Evolutionary conservation across 2,329 filamentous ascomycete species (phyloP).

Genomic region (Aspergillus pseudonomiae): DNA sequence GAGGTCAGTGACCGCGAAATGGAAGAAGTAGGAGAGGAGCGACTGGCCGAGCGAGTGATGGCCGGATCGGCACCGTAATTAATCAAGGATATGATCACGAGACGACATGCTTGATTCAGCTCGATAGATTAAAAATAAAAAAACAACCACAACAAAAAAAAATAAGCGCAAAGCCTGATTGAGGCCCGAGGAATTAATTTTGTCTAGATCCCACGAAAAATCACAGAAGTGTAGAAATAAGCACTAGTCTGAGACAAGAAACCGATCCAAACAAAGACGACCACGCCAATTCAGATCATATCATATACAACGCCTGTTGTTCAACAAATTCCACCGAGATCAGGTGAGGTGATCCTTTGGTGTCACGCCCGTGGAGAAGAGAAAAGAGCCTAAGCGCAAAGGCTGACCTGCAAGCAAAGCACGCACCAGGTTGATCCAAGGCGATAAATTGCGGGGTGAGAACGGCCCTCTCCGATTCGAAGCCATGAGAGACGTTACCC

Average conservation of each 20-base stretch:
- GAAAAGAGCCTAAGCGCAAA: not conserved
- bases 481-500: not conserved
- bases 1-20: constrained; percentile 29
- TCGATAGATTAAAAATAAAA: not conserved
- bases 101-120: constrained; percentile 1
- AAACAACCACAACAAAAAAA: too few species aligned
- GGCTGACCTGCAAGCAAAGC: not conserved
- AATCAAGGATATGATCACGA: not conserved
- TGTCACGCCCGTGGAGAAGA: constrained; percentile 3
- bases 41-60: constrained; percentile 20
- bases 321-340: not conserved
- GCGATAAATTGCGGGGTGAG: constrained; percentile 4
- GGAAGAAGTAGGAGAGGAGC: constrained; percentile 22
- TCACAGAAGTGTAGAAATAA: not conserved
- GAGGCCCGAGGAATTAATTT: not conserved
- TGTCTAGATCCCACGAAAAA: not conserved
- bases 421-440: constrained; percentile 1
- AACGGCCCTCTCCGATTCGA: not conserved
- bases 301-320: not conserved
- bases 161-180: not conserved
- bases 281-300: not conserved
- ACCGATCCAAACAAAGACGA: not conserved
- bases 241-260: constrained; percentile 5
- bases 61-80: constrained; percentile 33
- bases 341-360: not conserved